Percentiles rank a stretch among this genome's conserved stretches.
These are phyloP conservation scores for Boletales sp. DNA, from an alignment of 768 basidiomycete species.

Conservation along the genomic window DNA sequence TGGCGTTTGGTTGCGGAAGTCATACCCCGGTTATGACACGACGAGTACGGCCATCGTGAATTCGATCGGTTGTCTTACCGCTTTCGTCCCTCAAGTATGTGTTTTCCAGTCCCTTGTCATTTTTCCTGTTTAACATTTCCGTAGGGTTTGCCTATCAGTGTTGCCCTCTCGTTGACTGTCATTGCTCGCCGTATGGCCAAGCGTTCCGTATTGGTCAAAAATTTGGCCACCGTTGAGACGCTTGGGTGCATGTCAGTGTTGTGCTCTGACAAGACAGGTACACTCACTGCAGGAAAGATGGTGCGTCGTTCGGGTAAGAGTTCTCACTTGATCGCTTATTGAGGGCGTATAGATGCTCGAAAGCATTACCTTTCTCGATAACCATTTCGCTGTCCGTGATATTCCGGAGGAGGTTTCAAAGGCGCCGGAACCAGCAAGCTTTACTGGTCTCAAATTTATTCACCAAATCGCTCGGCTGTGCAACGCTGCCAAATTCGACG, in stretches of 20 bases:
- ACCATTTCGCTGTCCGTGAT: constrained; percentile 12
- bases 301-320: constrained; percentile 12
- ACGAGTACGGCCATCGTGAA: constrained; percentile 34
- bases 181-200: constrained; percentile 46
- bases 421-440: constrained; percentile 8
- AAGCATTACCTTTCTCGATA: constrained; percentile 36
- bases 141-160: constrained; percentile 36
- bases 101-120: not conserved
- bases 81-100: constrained; percentile 38
- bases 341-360: constrained; percentile 33
- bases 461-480: constrained; percentile 47
- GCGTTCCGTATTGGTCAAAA: constrained; percentile 45
- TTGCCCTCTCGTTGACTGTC: constrained; percentile 50
- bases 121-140: not conserved
- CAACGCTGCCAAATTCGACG: constrained; percentile 52
- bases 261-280: constrained; percentile 53
- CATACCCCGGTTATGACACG: constrained; percentile 30
- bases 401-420: constrained; percentile 7
- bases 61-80: constrained; percentile 37
- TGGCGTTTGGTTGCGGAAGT: constrained; percentile 37
- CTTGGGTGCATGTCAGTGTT: constrained; percentile 49
- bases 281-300: constrained; percentile 47
- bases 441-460: constrained; percentile 20
- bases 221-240: constrained; percentile 49
- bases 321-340: not conserved